These are phyloP conservation scores for Maudiozyma bulderi DNA, from an alignment of 805 yeast genomes.

Conservation along the genomic window DNA sequence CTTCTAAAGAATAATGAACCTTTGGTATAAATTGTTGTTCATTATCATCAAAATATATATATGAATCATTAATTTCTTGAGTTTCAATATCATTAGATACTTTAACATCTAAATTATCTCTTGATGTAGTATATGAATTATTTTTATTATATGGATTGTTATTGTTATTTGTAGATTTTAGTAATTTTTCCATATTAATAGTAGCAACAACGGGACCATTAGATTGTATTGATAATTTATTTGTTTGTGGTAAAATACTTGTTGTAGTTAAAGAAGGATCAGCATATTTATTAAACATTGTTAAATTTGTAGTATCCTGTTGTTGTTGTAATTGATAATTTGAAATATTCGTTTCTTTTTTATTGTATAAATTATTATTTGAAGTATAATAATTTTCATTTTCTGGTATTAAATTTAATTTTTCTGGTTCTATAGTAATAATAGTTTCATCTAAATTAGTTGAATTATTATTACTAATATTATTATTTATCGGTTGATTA, in stretches of 20 bases:
- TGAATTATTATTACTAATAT: not conserved
- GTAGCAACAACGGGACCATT: slow-evolving; percentile 8
- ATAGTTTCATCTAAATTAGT: not conserved
- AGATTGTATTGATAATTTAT: not conserved
- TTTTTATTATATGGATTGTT: not conserved
- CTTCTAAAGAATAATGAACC: slow-evolving; percentile 18
- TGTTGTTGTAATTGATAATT: not conserved
- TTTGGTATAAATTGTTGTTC: slow-evolving; percentile 14
- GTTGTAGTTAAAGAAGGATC: slow-evolving; percentile 29
- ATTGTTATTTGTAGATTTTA: slow-evolving; percentile 6
- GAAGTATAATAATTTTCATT: not conserved
- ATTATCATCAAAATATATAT: slow-evolving; percentile 11
- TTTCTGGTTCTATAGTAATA: slow-evolving; percentile 1
- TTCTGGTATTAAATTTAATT: not conserved
- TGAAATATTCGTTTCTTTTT: not conserved
- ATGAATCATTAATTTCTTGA: slow-evolving; percentile 11
- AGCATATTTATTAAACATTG: slow-evolving; percentile 25
- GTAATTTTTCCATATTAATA: slow-evolving; percentile 19
- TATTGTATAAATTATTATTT: not conserved
- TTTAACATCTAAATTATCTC: slow-evolving; percentile 8
- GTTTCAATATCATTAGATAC: slow-evolving; percentile 8
- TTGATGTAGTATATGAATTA: not conserved
- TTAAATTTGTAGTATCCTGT: not conserved
- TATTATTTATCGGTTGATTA: no score
- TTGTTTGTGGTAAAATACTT: slow-evolving; percentile 6